Base-by-base conservation (phyloP, 1,139 yeast species). In the Eremothecium cymbalariae region DNA sequence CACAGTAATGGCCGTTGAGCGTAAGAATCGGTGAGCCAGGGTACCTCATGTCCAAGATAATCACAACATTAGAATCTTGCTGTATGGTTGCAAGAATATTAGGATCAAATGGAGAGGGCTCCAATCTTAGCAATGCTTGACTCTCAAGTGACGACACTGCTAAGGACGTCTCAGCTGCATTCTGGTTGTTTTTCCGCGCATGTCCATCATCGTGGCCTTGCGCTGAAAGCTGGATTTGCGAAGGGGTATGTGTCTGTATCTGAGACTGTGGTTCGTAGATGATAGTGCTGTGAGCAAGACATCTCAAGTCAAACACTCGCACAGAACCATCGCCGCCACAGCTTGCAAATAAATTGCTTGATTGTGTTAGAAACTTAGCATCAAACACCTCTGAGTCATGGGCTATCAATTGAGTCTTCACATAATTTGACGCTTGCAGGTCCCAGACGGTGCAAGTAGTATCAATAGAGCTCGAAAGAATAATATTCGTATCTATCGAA, bases 401-500 rank as follows among this genome's bases (percentile, higher is more conserved):
- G 0, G 98, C 98, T 47, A 90, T 90, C 34, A 90, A 66, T 61
- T 90, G 97, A 1, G 98, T 88, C 53, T 81, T 82, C 14, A 94
- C 94, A 18, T 72, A 67, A n/a, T 83, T 84, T 34, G 68, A 70
- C 15, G 35, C 33, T 7, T 75, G 67, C 32, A 65, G 59, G 59
- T 90, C 97, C 97, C 98, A 90, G 3, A 86, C 78, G 0, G 97
- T 88, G 60, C 98, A 90, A 1, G 98, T 90, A 1, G 98, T 90
- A 59, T 90, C 98, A 8, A 90, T 85, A 19, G 93, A 78, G 41
- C 93, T 76, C 1, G 96, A 85, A 30, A 90, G 82, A 16, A 86
- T 70, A 25, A 78, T 61, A 37, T 74, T 72, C 6, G 85, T 73
- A 49, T 84, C 90, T 3, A 70, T 65, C 31, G 68, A 62, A 62